Evolutionary conservation across 2,329 filamentous ascomycete species (phyloP).

Genomic region (Lachnellula arida): DNA sequence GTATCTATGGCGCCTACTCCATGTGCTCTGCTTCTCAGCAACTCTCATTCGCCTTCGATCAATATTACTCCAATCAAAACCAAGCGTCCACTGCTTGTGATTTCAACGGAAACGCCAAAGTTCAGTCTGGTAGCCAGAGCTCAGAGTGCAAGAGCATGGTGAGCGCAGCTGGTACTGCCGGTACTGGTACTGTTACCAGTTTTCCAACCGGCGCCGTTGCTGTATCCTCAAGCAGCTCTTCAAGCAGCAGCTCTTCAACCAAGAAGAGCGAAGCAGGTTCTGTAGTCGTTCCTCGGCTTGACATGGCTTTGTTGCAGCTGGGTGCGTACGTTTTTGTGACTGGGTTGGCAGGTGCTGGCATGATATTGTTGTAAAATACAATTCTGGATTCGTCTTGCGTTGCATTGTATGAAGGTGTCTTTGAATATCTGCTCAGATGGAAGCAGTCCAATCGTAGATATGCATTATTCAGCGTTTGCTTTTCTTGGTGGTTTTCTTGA

Average conservation of each 20-base stretch:
- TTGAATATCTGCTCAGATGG: not conserved
- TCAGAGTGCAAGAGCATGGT: constrained; percentile 55
- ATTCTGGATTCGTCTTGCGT: constrained; percentile 3
- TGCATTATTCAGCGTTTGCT: not conserved
- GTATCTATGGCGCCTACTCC: constrained; percentile 70
- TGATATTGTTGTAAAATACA: constrained; percentile 47
- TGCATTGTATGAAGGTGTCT: constrained; percentile 11
- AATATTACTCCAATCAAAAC: constrained; percentile 61
- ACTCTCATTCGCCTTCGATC: constrained; percentile 68
- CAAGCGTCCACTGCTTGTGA: constrained; percentile 57
- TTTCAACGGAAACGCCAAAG: constrained; percentile 63
- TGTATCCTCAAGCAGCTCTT: constrained; percentile 24
- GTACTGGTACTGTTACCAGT: constrained; percentile 50
- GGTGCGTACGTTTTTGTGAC: constrained; percentile 46
- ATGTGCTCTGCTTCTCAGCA: constrained; percentile 70
- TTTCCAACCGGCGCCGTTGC: constrained; percentile 39
- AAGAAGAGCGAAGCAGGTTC: constrained; percentile 35
- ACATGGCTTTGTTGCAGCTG: constrained; percentile 42
- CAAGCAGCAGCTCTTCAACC: constrained; percentile 18
- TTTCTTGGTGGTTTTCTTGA: not conserved
- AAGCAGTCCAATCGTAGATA: not conserved
- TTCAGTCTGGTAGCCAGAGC: constrained; percentile 43
- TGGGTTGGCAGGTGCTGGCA: constrained; percentile 46
- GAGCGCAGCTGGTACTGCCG: constrained; percentile 56
- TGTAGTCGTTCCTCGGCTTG: constrained; percentile 40